Conservation (phyloP, 2,329 filamentous ascomycete species). For the Paecilomyces niveus region DNA sequence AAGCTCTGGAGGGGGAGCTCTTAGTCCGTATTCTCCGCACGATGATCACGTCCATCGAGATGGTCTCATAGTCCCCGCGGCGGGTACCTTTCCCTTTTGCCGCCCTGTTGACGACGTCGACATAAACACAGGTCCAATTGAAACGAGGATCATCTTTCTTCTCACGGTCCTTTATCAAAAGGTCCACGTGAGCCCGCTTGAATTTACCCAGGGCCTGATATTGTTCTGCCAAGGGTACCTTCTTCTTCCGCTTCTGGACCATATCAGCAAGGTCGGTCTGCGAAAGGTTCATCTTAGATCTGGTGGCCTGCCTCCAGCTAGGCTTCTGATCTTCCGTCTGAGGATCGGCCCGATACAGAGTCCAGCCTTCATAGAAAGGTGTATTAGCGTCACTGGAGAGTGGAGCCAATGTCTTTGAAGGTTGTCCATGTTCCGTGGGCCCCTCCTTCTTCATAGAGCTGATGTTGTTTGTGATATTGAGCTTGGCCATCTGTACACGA, state of each 20-base stretch:
- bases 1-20: conserved; percentile 4
- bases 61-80: conserved; percentile 21
- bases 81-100: conserved; percentile 20
- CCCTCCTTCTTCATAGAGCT: background rate
- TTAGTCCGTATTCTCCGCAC: conserved; percentile 18
- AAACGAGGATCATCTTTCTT: conserved; percentile 18
- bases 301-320: conserved; percentile 24
- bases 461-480: conserved; percentile 4
- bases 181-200: conserved; percentile 27
- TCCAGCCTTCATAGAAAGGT: conserved; percentile 25
- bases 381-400: conserved; percentile 7
- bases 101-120: conserved; percentile 21
- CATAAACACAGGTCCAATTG: conserved; percentile 33
- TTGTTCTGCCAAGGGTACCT: conserved; percentile 17
- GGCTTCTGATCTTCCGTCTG: conserved; percentile 18
- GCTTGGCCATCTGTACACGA: conserved; percentile 11
- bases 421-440: background rate
- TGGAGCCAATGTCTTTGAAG: background rate
- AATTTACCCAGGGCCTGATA: conserved; percentile 20
- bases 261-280: conserved; percentile 24
- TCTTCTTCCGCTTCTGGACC: conserved; percentile 23
- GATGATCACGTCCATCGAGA: conserved; percentile 28
- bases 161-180: conserved; percentile 26
- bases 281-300: conserved; percentile 21
- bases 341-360: conserved; percentile 26